Evolutionary conservation across 1,284 basidiomycete species (phyloP).

Genomic region (Sphagnurus paluster): DNA sequence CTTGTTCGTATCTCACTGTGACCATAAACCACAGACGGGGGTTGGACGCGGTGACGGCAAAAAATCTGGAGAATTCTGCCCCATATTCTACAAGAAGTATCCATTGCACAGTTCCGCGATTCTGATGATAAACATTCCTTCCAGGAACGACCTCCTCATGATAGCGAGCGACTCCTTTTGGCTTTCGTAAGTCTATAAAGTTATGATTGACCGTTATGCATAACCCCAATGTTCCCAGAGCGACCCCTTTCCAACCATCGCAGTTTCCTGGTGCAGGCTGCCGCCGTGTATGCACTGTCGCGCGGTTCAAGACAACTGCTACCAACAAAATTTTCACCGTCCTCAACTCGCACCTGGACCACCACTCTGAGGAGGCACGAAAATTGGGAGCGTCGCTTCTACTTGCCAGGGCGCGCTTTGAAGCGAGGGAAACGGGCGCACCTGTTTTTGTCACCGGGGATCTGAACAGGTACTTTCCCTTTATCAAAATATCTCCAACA

Average conservation of each 20-base stretch:
- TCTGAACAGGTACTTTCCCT: conserved; percentile 45
- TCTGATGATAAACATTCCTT: background rate
- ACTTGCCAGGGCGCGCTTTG: conserved; percentile 48
- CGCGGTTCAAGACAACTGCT: conserved; percentile 33
- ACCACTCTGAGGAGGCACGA: conserved; percentile 54
- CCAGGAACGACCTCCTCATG: conserved; percentile 37
- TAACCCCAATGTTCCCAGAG: conserved; percentile 25
- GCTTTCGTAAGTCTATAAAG: conserved; percentile 53
- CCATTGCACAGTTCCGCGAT: background rate
- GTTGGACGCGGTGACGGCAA: conserved; percentile 65
- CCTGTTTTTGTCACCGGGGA: conserved; percentile 54
- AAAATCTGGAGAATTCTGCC: conserved; percentile 59
- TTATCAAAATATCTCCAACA: background rate
- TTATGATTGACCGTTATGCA: too few relatives aligned
- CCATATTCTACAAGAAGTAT: conserved; percentile 62
- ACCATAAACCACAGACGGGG: conserved; percentile 41
- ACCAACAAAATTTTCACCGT: conserved; percentile 34
- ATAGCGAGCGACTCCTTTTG: conserved; percentile 53
- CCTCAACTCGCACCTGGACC: conserved; percentile 56
- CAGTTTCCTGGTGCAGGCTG: conserved; percentile 56
- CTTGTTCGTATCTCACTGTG: background rate
- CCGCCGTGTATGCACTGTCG: conserved; percentile 49
- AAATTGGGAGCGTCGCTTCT: conserved; percentile 52
- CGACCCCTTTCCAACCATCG: conserved; percentile 50
- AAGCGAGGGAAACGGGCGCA: conserved; percentile 37